Evolutionary conservation across 768 basidiomycete genomes (phyloP).

Genomic region (Panellus pusillus): DNA sequence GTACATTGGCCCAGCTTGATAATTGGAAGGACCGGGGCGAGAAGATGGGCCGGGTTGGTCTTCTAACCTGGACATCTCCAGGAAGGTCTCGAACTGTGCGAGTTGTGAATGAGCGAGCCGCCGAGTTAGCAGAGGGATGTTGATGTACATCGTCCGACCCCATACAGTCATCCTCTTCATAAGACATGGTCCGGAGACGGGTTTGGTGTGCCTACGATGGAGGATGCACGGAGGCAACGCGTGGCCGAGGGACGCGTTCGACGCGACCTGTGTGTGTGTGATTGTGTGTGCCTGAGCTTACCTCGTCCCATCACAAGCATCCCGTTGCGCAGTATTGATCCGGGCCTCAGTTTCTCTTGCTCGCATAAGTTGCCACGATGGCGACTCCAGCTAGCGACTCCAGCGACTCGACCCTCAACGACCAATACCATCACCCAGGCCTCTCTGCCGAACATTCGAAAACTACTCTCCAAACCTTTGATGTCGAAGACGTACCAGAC

Average conservation of each 20-base stretch:
- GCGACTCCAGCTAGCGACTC: constrained; percentile 7
- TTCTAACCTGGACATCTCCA: constrained; percentile 21
- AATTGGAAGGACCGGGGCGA: neutral
- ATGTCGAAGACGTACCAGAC: constrained; percentile 9
- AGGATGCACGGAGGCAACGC: neutral
- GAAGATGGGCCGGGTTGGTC: neutral
- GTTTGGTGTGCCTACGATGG: neutral
- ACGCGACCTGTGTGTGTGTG: neutral
- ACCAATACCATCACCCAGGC: neutral
- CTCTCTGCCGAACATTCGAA: constrained; percentile 1
- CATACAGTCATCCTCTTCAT: constrained; percentile 10
- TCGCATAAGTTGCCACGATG: neutral
- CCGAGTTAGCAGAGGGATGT: neutral
- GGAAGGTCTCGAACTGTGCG: constrained; percentile 25
- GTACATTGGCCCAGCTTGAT: constrained; percentile 4
- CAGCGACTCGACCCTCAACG: constrained; percentile 4
- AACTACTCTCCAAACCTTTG: constrained; percentile 7
- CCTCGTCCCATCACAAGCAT: no score
- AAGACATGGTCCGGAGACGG: neutral
- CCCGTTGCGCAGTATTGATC: no score
- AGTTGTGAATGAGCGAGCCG: neutral
- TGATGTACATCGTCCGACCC: constrained; percentile 22
- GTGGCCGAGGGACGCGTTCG: neutral
- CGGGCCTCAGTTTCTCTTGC: no score
- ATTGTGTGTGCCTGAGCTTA: neutral